phyloP scores from a whole-genome alignment of 306 rosid genomes.

The Prunus mume region DNA sequence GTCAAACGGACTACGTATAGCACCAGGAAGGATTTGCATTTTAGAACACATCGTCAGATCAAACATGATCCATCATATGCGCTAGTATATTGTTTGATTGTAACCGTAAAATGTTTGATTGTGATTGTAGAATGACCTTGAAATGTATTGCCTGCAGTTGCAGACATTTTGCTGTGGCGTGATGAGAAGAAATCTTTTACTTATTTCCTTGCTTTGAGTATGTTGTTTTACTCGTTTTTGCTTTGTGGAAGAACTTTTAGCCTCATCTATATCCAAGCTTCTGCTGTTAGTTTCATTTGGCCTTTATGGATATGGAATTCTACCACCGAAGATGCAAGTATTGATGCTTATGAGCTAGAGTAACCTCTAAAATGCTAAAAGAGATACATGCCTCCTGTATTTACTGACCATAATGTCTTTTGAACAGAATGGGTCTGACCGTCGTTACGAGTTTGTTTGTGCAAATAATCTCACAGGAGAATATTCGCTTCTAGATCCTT shows the following conservation, averaged over 20 bases:
- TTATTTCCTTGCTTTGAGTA: slow-evolving; percentile 50
- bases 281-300: slow-evolving; percentile 40
- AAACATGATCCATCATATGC: neutral
- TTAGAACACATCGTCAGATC: neutral
- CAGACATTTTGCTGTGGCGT: slow-evolving; percentile 83
- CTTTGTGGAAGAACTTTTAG: slow-evolving; percentile 60
- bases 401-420: slow-evolving; percentile 28
- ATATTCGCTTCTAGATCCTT: no score
- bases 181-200: slow-evolving; percentile 76
- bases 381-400: neutral
- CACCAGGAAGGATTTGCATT: neutral
- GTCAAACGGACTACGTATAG: neutral
- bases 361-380: neutral
- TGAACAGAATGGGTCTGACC: slow-evolving; percentile 48
- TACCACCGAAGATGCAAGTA: slow-evolving; percentile 60
- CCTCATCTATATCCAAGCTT: slow-evolving; percentile 54
- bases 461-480: no score
- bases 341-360: slow-evolving; percentile 16
- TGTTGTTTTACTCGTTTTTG: slow-evolving; percentile 74
- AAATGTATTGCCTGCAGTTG: slow-evolving; percentile 62
- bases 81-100: no score
- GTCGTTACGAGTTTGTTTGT: no score
- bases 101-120: neutral
- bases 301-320: slow-evolving; percentile 55
- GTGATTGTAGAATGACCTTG: slow-evolving; percentile 25